phyloP scores from a whole-genome alignment of 805 yeast species.

The Yamadazyma phyllophila region DNA sequence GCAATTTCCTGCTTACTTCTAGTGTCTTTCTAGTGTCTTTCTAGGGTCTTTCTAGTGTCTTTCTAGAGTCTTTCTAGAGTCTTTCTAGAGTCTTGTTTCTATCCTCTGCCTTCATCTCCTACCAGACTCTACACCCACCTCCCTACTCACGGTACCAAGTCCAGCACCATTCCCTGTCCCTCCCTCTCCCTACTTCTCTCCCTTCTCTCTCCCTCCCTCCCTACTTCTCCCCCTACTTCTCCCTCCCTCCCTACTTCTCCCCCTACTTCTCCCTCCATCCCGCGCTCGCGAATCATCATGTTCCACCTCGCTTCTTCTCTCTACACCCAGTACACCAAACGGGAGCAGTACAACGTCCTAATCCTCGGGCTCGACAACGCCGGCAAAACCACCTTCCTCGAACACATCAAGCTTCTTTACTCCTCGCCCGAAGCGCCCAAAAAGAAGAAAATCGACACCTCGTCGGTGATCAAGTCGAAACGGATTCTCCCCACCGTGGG shows the following conservation, averaged over 20 bases:
- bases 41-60: no score
- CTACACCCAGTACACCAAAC: constrained; percentile 44
- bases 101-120: no score
- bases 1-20: no score
- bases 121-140: no score
- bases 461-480: constrained; percentile 38
- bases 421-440: constrained; percentile 24
- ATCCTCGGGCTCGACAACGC: constrained; percentile 93
- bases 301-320: constrained; percentile 45
- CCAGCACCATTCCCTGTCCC: not conserved
- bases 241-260: no score
- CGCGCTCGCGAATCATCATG: constrained; percentile 21
- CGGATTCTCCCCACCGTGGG: constrained; percentile 92
- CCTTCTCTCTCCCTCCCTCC: no score
- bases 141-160: not conserved
- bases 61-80: no score
- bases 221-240: not conserved
- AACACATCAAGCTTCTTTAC: constrained; percentile 39
- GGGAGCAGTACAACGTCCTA: constrained; percentile 49
- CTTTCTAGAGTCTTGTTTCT: no score
- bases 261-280: not conserved
- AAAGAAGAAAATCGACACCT: constrained; percentile 12
- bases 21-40: no score
- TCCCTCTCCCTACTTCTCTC: not conserved
- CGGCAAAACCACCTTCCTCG: constrained; percentile 70